Evolutionary conservation across 306 rosid species (phyloP).

Genomic region (Purshia tridentata): DNA sequence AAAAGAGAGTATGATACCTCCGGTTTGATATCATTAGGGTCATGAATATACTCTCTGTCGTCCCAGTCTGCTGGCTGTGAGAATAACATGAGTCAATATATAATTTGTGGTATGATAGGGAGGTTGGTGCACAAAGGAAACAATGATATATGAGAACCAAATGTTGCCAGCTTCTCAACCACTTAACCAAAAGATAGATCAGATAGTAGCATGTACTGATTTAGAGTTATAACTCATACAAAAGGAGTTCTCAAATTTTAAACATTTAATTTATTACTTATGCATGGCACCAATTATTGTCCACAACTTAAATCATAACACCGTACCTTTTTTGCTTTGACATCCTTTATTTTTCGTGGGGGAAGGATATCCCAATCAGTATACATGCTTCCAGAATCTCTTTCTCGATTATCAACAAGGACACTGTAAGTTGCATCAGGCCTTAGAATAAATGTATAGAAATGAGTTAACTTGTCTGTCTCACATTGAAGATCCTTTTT

Average conservation of each 20-base stretch:
- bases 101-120: conserved; percentile 4
- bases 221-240: background rate
- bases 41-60: conserved; percentile 70
- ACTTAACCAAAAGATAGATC: background rate
- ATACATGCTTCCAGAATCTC: conserved; percentile 89
- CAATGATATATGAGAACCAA: background rate
- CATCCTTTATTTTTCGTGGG: conserved; percentile 76
- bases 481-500: conserved; percentile 92
- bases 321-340: conserved; percentile 41
- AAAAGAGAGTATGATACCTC: conserved; percentile 44
- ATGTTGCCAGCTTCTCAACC: too few relatives aligned
- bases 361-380: conserved; percentile 94
- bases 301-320: background rate
- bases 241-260: background rate
- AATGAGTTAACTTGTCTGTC: conserved; percentile 91
- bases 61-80: conserved; percentile 88
- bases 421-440: conserved; percentile 87
- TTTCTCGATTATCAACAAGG: conserved; percentile 84
- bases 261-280: background rate
- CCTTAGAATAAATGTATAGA: conserved; percentile 88
- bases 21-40: conserved; percentile 63
- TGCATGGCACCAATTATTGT: background rate
- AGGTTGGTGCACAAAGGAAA: conserved; percentile 13
- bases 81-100: conserved; percentile 10
- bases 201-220: background rate